phyloP scores from a whole-genome alignment of 106 monocot species.

The Triglochin maritima region DNA sequence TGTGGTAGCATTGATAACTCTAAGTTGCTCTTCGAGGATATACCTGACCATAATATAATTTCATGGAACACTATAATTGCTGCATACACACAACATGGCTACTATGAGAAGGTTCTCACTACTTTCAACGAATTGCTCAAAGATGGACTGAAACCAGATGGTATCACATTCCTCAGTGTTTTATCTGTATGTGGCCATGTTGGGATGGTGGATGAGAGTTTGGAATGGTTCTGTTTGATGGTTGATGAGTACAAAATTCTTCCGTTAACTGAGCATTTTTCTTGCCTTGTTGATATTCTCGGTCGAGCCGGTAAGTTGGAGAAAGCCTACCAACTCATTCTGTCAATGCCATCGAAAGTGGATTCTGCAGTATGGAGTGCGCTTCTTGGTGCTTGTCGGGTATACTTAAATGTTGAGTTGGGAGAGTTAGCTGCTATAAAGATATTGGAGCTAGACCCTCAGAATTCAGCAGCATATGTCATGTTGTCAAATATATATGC shows the following conservation, averaged over 20 bases:
- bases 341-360: slow-evolving; percentile 53
- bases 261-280: slow-evolving; percentile 57
- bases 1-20: slow-evolving; percentile 63
- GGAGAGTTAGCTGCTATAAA: slow-evolving; percentile 61
- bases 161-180: slow-evolving; percentile 62
- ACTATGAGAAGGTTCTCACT: slow-evolving; percentile 35
- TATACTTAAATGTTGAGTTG: slow-evolving; percentile 35
- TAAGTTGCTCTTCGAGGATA: slow-evolving; percentile 25
- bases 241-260: slow-evolving; percentile 30
- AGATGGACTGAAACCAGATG: slow-evolving; percentile 39
- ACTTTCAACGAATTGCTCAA: slow-evolving; percentile 47
- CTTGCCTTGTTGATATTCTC: slow-evolving; percentile 63
- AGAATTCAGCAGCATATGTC: slow-evolving; percentile 56
- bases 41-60: slow-evolving; percentile 25
- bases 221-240: slow-evolving; percentile 57
- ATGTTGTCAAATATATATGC: slow-evolving; percentile 82
- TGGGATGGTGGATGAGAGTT: slow-evolving; percentile 59
- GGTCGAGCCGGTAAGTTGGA: slow-evolving; percentile 55
- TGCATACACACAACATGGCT: slow-evolving; percentile 74
- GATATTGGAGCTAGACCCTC: slow-evolving; percentile 36
- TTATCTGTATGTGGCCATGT: slow-evolving; percentile 60
- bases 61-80: slow-evolving; percentile 83
- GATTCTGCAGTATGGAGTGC: slow-evolving; percentile 55
- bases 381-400: slow-evolving; percentile 47
- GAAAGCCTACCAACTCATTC: slow-evolving; percentile 43